Evolutionary conservation across 768 basidiomycete genomes (phyloP).

Genomic region (Leucocoprinus birnbaumii): DNA sequence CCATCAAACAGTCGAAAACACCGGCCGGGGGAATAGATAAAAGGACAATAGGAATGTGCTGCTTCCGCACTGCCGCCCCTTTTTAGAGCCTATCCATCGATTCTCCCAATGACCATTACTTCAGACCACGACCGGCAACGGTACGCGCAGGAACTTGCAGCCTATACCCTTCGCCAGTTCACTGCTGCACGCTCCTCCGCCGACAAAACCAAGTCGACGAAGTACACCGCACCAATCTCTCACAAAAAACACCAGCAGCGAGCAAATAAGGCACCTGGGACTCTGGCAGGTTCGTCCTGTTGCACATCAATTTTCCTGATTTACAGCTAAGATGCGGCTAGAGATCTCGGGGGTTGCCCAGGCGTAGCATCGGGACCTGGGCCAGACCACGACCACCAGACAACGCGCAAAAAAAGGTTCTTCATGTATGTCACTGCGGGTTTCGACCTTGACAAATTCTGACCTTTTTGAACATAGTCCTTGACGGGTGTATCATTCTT

Average conservation of each 20-base stretch:
- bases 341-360: neutral
- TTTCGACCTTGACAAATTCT: neutral
- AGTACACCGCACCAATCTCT: neutral
- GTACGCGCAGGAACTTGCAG: conserved; percentile 46
- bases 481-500: conserved; percentile 6
- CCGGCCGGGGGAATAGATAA: neutral
- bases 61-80: neutral
- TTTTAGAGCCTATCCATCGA: neutral
- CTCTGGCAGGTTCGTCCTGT: neutral
- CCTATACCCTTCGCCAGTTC: conserved; percentile 47
- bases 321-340: neutral
- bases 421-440: conserved; percentile 2
- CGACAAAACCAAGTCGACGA: neutral
- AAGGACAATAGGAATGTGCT: neutral
- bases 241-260: neutral
- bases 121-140: conserved; percentile 28
- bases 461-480: neutral
- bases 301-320: neutral
- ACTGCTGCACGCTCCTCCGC: conserved; percentile 25
- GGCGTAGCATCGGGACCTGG: neutral
- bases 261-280: neutral
- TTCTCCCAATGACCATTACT: conserved; percentile 10
- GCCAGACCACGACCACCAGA: neutral
- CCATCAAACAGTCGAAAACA: conserved; percentile 11
- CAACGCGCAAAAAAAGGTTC: neutral